Evolutionary conservation across 768 basidiomycete genomes (phyloP), one percentile per base, ranked within the genome.

Genomic region (Suillus brevipes): DNA sequence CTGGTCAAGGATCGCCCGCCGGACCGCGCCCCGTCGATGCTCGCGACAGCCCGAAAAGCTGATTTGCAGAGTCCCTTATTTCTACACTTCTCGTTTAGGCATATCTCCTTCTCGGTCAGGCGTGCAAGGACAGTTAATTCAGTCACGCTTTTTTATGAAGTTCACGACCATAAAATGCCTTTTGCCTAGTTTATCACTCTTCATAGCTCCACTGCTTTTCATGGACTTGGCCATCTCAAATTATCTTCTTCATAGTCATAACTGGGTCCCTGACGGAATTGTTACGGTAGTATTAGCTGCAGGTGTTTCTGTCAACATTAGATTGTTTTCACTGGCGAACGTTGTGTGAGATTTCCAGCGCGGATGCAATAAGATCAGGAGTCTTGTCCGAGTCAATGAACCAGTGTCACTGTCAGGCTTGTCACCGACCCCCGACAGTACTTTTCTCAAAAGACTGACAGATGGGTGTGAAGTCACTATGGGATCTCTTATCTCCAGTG

Each of bases 381-480:
- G 8, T 18, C 50, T 28, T 18, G 49, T 49, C 47, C 47, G 25
- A 50, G 45, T 47, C 45, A 20, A 4, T 20, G 45, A 8, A 45
- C 45, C 45, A 43, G 18, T 20, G 42, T n/a, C n/a, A n/a, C n/a
- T n/a, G n/a, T n/a, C n/a, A 49, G 47, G 14, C 13, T 6, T 47
- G 45, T 47, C 23, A 25, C 13, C 5, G 13, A 49, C 6, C 12
- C n/a, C 45, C n/a, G n/a, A n/a, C 47, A 23, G 37, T 37, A 37
- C 37, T 14, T 40, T 50, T 6, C 34, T 60, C 10, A 36, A 31
- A 60, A 36, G 31, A 28, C 14, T 62, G 31, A 36, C 18, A 55
- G 18, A 95, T 98, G 97, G 97, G 97, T 87, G 96, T 99, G 60
- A 96, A 98, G 78, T 94, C 94, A 37, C 80, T 99, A 69, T 99